phyloP scores from a whole-genome alignment of 176 grass and related monocot species.

The Poa annua region DNA sequence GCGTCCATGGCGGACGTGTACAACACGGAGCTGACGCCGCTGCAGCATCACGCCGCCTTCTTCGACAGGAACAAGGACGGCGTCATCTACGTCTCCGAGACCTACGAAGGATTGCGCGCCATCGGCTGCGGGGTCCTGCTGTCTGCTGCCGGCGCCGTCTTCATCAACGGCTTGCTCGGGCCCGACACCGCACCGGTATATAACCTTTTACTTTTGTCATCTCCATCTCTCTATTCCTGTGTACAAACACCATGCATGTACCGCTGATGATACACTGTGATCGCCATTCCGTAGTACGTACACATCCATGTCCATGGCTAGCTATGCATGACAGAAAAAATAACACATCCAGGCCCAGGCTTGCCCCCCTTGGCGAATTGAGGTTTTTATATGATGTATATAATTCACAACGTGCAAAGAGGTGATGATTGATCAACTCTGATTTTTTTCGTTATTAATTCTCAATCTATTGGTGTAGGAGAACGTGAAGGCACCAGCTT shows the following conservation, averaged over 20 bases:
- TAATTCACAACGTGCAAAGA: not conserved
- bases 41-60: conserved; percentile 76
- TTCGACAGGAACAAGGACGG: conserved; percentile 78
- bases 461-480: conserved; percentile 17
- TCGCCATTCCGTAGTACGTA: too few relatives aligned
- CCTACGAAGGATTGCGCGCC: conserved; percentile 64
- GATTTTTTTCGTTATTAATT: not conserved
- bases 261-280: too few relatives aligned
- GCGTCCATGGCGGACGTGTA: conserved; percentile 40
- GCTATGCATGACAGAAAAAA: too few relatives aligned
- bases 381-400: too few relatives aligned
- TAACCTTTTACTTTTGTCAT: not conserved
- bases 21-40: conserved; percentile 53
- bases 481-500: conserved; percentile 44
- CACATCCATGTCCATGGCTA: too few relatives aligned
- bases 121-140: conserved; percentile 58
- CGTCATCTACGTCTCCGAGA: conserved; percentile 61
- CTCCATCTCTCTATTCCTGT: too few relatives aligned
- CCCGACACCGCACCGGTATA: conserved; percentile 52
- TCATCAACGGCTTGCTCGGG: conserved; percentile 59
- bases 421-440: not conserved
- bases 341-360: too few relatives aligned
- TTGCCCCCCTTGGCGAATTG: too few relatives aligned
- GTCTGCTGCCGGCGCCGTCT: conserved; percentile 37
- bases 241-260: too few relatives aligned